Evolutionary conservation across 108 stramenopile genomes (phyloP).

Genomic region (Skeletonema costatum): DNA sequence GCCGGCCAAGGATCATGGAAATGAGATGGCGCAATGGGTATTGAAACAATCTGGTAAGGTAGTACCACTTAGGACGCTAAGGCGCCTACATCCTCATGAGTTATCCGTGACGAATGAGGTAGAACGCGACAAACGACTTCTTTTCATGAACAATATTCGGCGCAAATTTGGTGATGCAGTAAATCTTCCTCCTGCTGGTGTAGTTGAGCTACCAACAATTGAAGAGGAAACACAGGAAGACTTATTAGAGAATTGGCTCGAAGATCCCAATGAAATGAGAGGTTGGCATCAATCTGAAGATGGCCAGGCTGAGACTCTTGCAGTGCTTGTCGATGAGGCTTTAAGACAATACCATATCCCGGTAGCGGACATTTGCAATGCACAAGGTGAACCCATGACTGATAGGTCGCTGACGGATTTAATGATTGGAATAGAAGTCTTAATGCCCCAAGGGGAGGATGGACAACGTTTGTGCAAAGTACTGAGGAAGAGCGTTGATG

Average conservation of each 20-base stretch:
- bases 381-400: conserved; percentile 5
- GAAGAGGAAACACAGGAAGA: background rate
- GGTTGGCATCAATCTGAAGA: conserved; percentile 1
- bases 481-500: background rate
- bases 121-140: background rate
- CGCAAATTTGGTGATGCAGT: background rate
- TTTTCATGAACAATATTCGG: conserved; percentile 16
- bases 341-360: background rate
- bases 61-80: background rate
- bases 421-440: conserved; percentile 38
- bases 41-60: too few species aligned
- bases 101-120: conserved; percentile 7
- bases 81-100: conserved; percentile 18
- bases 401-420: conserved; percentile 25
- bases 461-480: conserved; percentile 16
- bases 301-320: background rate
- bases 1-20: conserved; percentile 36
- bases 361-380: conserved; percentile 32
- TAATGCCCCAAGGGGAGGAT: conserved; percentile 22
- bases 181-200: background rate
- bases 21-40: conserved; percentile 45
- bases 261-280: background rate
- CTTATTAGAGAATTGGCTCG: background rate
- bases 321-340: background rate
- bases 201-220: background rate